phyloP scores from a whole-genome alignment of 208 protist species.

The Leishmania turanica region DNA sequence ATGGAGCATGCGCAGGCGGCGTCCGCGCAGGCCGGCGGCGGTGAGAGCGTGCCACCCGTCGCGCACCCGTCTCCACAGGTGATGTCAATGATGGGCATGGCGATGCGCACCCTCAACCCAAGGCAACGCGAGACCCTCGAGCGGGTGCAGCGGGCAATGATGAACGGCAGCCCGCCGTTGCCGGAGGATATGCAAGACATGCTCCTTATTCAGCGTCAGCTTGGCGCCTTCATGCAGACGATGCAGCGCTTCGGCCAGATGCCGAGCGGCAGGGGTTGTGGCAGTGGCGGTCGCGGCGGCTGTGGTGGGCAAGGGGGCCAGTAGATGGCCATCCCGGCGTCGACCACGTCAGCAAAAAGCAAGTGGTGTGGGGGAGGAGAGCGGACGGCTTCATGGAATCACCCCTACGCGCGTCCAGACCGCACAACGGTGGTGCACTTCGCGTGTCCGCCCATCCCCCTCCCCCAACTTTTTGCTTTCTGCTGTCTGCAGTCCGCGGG shows the following conservation, averaged over 20 bases:
- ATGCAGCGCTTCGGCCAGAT: conserved; percentile 60
- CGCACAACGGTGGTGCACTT: neutral
- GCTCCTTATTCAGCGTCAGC: conserved; percentile 76
- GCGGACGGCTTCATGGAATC: neutral
- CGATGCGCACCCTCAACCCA: conserved; percentile 63
- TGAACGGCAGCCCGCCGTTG: conserved; percentile 42
- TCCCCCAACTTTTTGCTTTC: too few relatives aligned
- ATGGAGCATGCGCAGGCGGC: conserved; percentile 14
- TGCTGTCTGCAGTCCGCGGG: neutral
- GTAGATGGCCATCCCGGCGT: neutral
- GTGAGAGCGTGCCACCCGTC: neutral
- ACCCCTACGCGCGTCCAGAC: neutral
- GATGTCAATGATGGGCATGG: conserved; percentile 70
- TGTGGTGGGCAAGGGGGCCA: neutral
- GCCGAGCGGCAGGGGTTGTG: conserved; percentile 5
- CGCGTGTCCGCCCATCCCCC: too few relatives aligned
- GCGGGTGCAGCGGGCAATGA: conserved; percentile 67
- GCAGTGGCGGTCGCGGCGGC: conserved; percentile 2
- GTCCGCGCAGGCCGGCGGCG: conserved; percentile 28
- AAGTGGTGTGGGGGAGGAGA: neutral
- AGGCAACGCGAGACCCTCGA: conserved; percentile 56
- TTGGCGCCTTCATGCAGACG: conserved; percentile 77
- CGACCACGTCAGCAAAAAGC: neutral
- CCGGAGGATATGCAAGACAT: conserved; percentile 71
- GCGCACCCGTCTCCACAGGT: conserved; percentile 35